A percentile compares a stretch with the other conserved stretches of the same genome.
phyloP scores from a whole-genome alignment of 2,329 filamentous ascomycete genomes.

The Neoarthrinium moseri region DNA sequence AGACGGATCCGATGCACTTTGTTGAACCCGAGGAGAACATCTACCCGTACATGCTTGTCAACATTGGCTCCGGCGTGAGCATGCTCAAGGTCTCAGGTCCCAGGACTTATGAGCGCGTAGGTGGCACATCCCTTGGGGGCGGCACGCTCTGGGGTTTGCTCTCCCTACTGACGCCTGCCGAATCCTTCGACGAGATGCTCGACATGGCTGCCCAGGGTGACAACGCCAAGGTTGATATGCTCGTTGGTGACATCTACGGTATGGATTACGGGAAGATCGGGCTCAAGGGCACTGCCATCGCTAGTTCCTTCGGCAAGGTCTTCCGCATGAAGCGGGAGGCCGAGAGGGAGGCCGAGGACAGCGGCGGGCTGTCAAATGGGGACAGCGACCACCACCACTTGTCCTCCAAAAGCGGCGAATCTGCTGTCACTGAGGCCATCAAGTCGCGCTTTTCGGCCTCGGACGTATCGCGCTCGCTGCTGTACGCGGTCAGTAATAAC shows the following conservation, averaged over 20 bases:
- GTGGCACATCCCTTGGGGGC: conserved; percentile 90
- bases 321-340: conserved; percentile 88
- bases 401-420: conserved; percentile 13
- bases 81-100: conserved; percentile 97
- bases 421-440: conserved; percentile 25
- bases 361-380: conserved; percentile 54
- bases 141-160: conserved; percentile 97
- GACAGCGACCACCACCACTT: conserved; percentile 34
- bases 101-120: conserved; percentile 82
- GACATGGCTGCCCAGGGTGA: conserved; percentile 87
- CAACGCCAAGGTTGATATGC: conserved; percentile 90
- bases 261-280: conserved; percentile 96
- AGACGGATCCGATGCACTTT: conserved; percentile 87
- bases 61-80: conserved; percentile 94
- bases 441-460: conserved; percentile 66
- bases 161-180: conserved; percentile 86
- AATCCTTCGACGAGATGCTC: conserved; percentile 97
- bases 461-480: conserved; percentile 85
- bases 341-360: conserved; percentile 75
- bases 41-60: conserved; percentile 96
- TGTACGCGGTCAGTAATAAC: conserved; percentile 97
- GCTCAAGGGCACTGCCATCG: conserved; percentile 91
- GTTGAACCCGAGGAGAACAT: conserved; percentile 74
- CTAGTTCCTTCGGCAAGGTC: conserved; percentile 94
- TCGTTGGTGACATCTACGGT: conserved; percentile 97